A percentile compares a stretch with the other conserved stretches of the same genome.
These are phyloP conservation scores for Paramecium pentaurelia DNA, from an alignment of 73 alveolate species.

Conservation along the genomic window DNA sequence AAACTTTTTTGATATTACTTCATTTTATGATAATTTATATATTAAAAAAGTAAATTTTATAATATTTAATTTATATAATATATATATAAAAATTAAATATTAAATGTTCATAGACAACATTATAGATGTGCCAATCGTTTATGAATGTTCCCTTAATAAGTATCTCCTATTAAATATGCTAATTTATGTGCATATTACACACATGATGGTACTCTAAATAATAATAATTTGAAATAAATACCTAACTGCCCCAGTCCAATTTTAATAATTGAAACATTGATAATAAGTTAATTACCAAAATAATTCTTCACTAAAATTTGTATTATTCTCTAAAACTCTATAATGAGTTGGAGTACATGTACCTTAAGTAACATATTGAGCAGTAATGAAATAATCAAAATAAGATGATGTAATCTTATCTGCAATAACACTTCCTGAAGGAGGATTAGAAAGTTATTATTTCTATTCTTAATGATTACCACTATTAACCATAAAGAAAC, in stretches of 20 bases:
- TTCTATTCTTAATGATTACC: background rate
- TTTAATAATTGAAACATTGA: slow-evolving; percentile 83
- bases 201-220: slow-evolving; percentile 83
- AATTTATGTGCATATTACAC: slow-evolving; percentile 68
- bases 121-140: slow-evolving; percentile 4
- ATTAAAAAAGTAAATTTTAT: background rate
- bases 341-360: slow-evolving; percentile 36
- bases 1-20: background rate
- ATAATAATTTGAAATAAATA: background rate
- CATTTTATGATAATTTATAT: background rate
- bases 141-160: background rate
- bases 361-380: slow-evolving; percentile 41
- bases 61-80: background rate
- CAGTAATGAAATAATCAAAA: slow-evolving; percentile 11
- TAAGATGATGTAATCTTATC: background rate
- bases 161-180: background rate
- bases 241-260: slow-evolving; percentile 82
- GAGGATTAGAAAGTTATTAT: background rate
- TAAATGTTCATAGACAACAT: background rate
- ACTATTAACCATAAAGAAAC: background rate
- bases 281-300: slow-evolving; percentile 80
- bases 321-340: slow-evolving; percentile 63
- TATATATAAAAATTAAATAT: background rate
- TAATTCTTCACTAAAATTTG: slow-evolving; percentile 58
- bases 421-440: slow-evolving; percentile 1